phyloP scores from a whole-genome alignment of 345 rosid species.

The Heritiera littoralis region DNA sequence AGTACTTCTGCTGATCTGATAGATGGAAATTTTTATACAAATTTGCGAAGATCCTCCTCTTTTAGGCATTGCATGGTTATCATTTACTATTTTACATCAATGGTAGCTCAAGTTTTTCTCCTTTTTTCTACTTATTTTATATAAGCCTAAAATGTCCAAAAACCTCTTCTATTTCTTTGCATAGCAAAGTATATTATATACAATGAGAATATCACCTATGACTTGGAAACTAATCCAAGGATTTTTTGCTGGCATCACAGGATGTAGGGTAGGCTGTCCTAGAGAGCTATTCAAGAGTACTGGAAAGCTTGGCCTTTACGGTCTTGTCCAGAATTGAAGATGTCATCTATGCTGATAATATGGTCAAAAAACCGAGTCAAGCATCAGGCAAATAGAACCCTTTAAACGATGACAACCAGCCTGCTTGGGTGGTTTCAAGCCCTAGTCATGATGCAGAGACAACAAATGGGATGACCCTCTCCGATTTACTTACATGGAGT shows the following conservation, averaged over 20 bases:
- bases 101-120: not conserved
- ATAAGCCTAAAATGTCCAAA: not conserved
- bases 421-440: not conserved
- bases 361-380: constrained; percentile 48
- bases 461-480: constrained; percentile 43
- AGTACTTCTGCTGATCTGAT: not conserved
- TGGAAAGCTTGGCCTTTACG: constrained; percentile 91
- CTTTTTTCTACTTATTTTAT: too few species aligned
- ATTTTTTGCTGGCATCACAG: constrained; percentile 32
- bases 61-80: not conserved
- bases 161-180: not conserved
- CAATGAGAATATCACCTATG: not conserved
- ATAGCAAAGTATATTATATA: too few species aligned
- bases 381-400: constrained; percentile 32
- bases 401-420: constrained; percentile 13
- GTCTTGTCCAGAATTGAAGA: constrained; percentile 84
- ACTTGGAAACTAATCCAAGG: not conserved
- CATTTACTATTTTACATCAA: not conserved
- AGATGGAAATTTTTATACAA: not conserved
- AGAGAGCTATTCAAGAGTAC: constrained; percentile 89
- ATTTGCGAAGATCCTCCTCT: not conserved
- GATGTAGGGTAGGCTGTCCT: constrained; percentile 89
- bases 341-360: constrained; percentile 66
- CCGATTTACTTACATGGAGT: constrained; percentile 73
- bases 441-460: constrained; percentile 17